Evolutionary conservation across 2,329 filamentous ascomycete genomes (phyloP).

Genomic region (Onygenales sp.): DNA sequence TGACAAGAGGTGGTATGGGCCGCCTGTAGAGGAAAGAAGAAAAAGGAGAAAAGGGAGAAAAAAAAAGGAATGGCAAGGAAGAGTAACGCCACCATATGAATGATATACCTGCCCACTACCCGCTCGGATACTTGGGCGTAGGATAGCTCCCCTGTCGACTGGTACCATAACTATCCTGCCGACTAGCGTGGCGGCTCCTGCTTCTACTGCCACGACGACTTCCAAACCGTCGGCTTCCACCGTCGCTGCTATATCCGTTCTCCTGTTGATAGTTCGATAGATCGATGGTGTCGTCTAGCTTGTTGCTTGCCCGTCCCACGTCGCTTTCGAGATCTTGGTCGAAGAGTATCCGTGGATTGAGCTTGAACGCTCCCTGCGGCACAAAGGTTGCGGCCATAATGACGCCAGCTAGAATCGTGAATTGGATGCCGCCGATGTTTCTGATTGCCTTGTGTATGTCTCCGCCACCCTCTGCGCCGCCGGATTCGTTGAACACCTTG

Average conservation of each 20-base stretch:
- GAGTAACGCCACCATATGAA: too few relatives aligned
- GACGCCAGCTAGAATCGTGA: constrained; percentile 34
- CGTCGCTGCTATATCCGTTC: neutral
- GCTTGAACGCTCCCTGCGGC: constrained; percentile 33
- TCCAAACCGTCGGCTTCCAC: too few relatives aligned
- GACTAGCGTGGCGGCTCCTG: neutral
- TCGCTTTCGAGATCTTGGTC: constrained; percentile 12
- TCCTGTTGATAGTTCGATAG: neutral
- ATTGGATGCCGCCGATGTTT: constrained; percentile 40
- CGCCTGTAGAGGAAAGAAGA: too few relatives aligned
- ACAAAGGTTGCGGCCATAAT: constrained; percentile 39
- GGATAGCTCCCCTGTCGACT: neutral
- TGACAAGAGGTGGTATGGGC: too few relatives aligned
- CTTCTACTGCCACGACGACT: neutral
- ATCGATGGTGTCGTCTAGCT: constrained; percentile 1
- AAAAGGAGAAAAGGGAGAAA: too few relatives aligned
- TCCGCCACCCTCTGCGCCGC: constrained; percentile 17
- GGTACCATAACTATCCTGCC: neutral
- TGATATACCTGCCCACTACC: too few relatives aligned
- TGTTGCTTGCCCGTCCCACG: constrained; percentile 2
- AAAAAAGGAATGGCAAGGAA: too few relatives aligned
- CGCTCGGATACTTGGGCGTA: too few relatives aligned
- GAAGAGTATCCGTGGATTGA: constrained; percentile 29
- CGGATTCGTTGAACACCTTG: constrained; percentile 25
- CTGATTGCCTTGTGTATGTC: constrained; percentile 33